Evolutionary conservation across 1,284 basidiomycete species (phyloP), one percentile per base, ranked within the genome.

Genomic region (Stereum hirsutum): DNA sequence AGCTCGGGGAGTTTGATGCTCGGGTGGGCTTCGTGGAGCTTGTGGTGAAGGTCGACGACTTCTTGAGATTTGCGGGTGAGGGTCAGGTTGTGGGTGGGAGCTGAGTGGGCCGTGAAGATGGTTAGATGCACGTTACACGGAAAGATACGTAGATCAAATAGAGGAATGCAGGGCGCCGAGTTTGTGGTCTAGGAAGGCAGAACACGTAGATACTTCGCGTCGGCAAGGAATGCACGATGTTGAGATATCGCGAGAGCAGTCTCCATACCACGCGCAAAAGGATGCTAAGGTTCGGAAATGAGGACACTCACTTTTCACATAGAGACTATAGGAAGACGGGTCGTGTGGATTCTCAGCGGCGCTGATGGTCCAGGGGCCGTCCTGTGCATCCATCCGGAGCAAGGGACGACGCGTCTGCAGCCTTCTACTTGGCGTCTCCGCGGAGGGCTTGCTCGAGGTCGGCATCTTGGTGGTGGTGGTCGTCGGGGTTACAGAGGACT

Each of bases 61-160:
- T 92, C 89, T 52, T 71, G 68, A 34, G 75, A 75, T 44, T 79
- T 78, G 47, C 89, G 79, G 14, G 82, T 87, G 46, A 92, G 77
- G 32, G 89, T 92, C 45, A 91, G 70, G 66, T 91, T 89, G 67
- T 91, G 89, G 23, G 86, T 92, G 24, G 88, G 82, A 12, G 88
- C 89, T 85, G 64, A 46, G 46, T 49, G 20, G 25, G 32, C 14
- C 6, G 12, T 30, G 42, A 20, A 11, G 26, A 23, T 10, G 15
- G 19, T 12, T 8, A 23, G 26, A 27, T 6, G 15, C 14, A 14
- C 23, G 11, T 24, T 20, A n/a, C n/a, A 17, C n/a, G 14, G 35
- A 36, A 12, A 36, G n/a, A 15, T 36, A 20, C 6, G 2, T 7
- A 19, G 6, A 36, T 14, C 35, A 20, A 36, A 21, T 42, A 40